Evolutionary conservation across 2,329 filamentous ascomycete genomes (phyloP).

Genomic region (Fusarium penzigii): DNA sequence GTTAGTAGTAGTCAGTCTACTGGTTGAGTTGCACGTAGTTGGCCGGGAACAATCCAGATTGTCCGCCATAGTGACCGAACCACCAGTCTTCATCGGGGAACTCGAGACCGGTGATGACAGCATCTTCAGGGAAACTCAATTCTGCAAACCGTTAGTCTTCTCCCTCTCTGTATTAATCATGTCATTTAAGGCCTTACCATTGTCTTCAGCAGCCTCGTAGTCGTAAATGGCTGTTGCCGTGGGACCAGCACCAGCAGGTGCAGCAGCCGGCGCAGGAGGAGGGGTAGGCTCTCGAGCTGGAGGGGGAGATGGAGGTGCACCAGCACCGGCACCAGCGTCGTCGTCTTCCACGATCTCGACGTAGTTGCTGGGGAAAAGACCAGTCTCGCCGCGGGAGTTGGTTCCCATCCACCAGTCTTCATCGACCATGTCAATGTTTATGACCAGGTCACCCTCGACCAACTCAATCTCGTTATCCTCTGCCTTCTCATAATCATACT

Average conservation of each 20-base stretch:
- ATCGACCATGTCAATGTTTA: constrained; percentile 94
- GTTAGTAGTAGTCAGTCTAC: constrained; percentile 6
- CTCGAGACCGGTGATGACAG: constrained; percentile 78
- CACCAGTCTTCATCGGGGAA: constrained; percentile 99
- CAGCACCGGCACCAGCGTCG: constrained; percentile 43
- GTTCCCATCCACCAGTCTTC: constrained; percentile 99
- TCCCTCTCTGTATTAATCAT: neutral
- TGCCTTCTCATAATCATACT: constrained; percentile 96
- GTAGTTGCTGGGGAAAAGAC: constrained; percentile 96
- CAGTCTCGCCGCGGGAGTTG: constrained; percentile 79
- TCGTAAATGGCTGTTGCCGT: constrained; percentile 89
- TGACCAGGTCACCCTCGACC: constrained; percentile 83
- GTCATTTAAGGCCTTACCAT: constrained; percentile 52
- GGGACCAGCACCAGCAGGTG: constrained; percentile 48
- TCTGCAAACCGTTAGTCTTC: constrained; percentile 43
- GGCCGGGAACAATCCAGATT: constrained; percentile 79
- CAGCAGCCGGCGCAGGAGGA: constrained; percentile 40
- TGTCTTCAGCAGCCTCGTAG: constrained; percentile 96
- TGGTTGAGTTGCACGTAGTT: constrained; percentile 66
- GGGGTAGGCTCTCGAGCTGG: constrained; percentile 38
- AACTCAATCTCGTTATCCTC: constrained; percentile 97
- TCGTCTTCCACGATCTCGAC: constrained; percentile 81
- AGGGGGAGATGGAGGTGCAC: constrained; percentile 32
- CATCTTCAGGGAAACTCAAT: constrained; percentile 84
- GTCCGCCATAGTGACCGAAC: constrained; percentile 82